Percentiles rank a stretch among this genome's conserved stretches.
Evolutionary conservation across 108 stramenopile species (phyloP).

Genomic region (Heterococcus sp.): DNA sequence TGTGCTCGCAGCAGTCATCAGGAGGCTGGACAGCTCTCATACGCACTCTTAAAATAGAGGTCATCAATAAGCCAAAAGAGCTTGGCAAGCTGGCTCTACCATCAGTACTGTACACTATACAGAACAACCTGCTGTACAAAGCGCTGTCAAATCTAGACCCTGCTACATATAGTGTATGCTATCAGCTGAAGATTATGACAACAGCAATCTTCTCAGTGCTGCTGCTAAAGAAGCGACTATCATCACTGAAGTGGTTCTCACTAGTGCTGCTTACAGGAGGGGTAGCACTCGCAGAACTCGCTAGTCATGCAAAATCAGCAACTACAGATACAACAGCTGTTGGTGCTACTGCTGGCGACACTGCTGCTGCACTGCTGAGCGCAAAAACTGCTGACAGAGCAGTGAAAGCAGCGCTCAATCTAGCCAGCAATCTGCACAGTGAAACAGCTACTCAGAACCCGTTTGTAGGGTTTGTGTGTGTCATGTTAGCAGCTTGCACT

Average conservation of each 20-base stretch:
- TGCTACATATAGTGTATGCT: slow-evolving; percentile 90
- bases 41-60: slow-evolving; percentile 23
- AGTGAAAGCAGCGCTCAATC: no score
- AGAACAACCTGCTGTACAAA: slow-evolving; percentile 85
- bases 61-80: slow-evolving; percentile 64
- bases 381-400: neutral
- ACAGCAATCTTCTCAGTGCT: slow-evolving; percentile 84
- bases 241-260: slow-evolving; percentile 72
- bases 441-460: slow-evolving; percentile 4
- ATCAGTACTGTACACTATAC: slow-evolving; percentile 82
- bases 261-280: slow-evolving; percentile 82
- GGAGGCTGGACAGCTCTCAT: slow-evolving; percentile 6
- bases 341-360: neutral
- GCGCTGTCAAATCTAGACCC: slow-evolving; percentile 88
- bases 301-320: neutral
- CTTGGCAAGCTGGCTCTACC: slow-evolving; percentile 80
- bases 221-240: slow-evolving; percentile 78
- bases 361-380: neutral
- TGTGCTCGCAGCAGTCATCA: slow-evolving; percentile 8
- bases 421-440: neutral
- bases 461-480: slow-evolving; percentile 75
- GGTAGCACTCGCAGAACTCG: slow-evolving; percentile 81
- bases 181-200: slow-evolving; percentile 87
- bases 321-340: neutral
- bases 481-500: slow-evolving; percentile 85